Evolutionary conservation across 208 protist species (phyloP), one percentile per base, ranked within the genome.

Genomic region (Crithidia sp.): DNA sequence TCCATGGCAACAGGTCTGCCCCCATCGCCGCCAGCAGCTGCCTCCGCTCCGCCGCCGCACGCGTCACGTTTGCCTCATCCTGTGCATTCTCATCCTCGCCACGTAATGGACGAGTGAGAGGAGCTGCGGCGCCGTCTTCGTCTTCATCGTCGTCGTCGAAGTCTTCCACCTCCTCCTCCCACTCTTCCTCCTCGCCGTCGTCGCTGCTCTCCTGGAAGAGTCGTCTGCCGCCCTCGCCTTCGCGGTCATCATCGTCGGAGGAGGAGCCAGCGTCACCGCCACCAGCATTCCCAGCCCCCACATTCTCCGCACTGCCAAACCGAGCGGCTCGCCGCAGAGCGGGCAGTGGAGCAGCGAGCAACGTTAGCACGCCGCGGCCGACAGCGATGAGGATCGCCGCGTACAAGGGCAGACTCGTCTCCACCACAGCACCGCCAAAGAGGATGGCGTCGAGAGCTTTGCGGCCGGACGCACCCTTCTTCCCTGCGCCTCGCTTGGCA

Each of bases 351-450:
- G 74, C 60, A 3, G n/a, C 9, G 1, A 79, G 65, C 52, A 79
- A 62, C 67, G 60, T 44, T 45, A 79, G 47, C 28, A 79, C 14
- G 5, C 74, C 74, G 28, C 74, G 74, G 28, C 74, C 74, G 10
- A 73, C 74, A 0, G 66, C 49, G 28, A 79, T 67, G 4, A 79
- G 67, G 1, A 79, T 58, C 7, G 58, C 74, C 4, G 74, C 67
- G 53, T 70, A 79, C 66, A 79, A 28, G 0, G 74, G 74, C 44
- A 73, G 52, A 19, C 55, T 63, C 52, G 74, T 73, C 54, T 72
- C 61, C 39, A 79, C 67, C 6, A 28, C 56, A n/a, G 58, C 58
- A 8, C 60, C 59, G 9, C 41, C 28, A 40, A 43, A 39, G 56
- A 76, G 40, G 52, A 65, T 19, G 44, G 67, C 54, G 57, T 10